phyloP scores from a whole-genome alignment of 371 early-diverging fungal genomes.

The Mucor irregularis region DNA sequence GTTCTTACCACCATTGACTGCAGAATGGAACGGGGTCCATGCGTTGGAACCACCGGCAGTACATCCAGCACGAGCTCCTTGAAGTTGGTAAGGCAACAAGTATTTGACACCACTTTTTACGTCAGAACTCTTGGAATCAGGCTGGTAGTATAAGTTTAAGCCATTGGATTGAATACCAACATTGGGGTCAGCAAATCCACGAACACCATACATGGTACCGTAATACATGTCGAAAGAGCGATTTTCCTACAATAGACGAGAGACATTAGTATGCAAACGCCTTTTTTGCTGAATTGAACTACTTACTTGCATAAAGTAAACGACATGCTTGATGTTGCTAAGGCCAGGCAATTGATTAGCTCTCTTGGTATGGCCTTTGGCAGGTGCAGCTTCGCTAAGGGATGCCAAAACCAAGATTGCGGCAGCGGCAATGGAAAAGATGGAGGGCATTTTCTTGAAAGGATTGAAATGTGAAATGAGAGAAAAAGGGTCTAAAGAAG shows the following conservation, averaged over 20 bases:
- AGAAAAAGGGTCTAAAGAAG: too few relatives aligned
- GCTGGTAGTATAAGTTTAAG: slow-evolving; percentile 27
- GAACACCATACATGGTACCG: slow-evolving; percentile 28
- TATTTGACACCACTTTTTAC: slow-evolving; percentile 24
- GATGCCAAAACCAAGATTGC: too few relatives aligned
- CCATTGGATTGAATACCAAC: slow-evolving; percentile 30
- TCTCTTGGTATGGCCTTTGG: neutral
- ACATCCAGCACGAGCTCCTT: slow-evolving; percentile 27
- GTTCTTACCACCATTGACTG: slow-evolving; percentile 24
- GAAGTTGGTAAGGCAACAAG: slow-evolving; percentile 24
- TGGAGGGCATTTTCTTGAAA: too few relatives aligned
- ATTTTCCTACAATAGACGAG: slow-evolving; percentile 17
- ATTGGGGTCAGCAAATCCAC: slow-evolving; percentile 23
- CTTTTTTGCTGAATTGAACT: too few relatives aligned
- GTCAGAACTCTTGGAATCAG: slow-evolving; percentile 19
- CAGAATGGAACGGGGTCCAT: slow-evolving; percentile 21
- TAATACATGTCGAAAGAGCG: slow-evolving; percentile 19
- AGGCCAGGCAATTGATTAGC: slow-evolving; percentile 10
- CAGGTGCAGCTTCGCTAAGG: neutral
- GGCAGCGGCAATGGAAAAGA: too few relatives aligned
- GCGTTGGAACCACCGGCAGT: slow-evolving; percentile 16
- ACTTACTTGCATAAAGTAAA: slow-evolving; percentile 31
- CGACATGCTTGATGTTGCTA: slow-evolving; percentile 28
- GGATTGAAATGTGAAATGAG: too few relatives aligned
- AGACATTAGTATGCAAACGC: too few relatives aligned